Evolutionary conservation across 192 early-diverging fungal genomes (phyloP).

Genomic region (Coemansia sp.): DNA sequence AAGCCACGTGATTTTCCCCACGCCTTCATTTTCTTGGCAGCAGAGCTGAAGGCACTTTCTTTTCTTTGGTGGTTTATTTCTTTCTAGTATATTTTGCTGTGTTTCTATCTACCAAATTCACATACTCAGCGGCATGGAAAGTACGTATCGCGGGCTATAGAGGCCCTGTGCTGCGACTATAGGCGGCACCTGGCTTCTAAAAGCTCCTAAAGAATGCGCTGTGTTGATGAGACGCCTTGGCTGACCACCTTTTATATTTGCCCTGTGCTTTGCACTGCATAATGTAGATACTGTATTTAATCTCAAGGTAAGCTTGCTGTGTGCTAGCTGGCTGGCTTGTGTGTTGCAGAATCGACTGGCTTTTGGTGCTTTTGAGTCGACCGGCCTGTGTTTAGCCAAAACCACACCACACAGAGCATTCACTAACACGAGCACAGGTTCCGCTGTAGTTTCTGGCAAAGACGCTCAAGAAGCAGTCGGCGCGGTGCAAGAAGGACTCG

Average conservation of each 20-base stretch:
- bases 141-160: slow-evolving; percentile 21
- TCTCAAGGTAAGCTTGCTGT: slow-evolving; percentile 22
- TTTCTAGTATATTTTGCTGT: neutral
- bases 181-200: neutral
- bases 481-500: slow-evolving; percentile 85
- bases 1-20: neutral
- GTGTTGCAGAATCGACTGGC: neutral
- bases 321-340: neutral
- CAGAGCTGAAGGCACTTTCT: neutral
- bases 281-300: slow-evolving; percentile 32
- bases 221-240: neutral
- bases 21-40: neutral
- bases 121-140: slow-evolving; percentile 17
- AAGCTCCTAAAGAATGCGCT: neutral
- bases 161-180: too few relatives aligned
- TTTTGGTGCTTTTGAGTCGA: neutral
- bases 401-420: too few relatives aligned
- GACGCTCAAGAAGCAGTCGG: slow-evolving; percentile 79
- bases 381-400: neutral
- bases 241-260: neutral
- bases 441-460: slow-evolving; percentile 85
- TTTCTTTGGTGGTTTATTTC: neutral
- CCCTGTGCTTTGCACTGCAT: neutral
- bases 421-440: neutral
- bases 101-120: neutral